phyloP scores from a whole-genome alignment of 805 yeast species.

The Candida silvatica region DNA sequence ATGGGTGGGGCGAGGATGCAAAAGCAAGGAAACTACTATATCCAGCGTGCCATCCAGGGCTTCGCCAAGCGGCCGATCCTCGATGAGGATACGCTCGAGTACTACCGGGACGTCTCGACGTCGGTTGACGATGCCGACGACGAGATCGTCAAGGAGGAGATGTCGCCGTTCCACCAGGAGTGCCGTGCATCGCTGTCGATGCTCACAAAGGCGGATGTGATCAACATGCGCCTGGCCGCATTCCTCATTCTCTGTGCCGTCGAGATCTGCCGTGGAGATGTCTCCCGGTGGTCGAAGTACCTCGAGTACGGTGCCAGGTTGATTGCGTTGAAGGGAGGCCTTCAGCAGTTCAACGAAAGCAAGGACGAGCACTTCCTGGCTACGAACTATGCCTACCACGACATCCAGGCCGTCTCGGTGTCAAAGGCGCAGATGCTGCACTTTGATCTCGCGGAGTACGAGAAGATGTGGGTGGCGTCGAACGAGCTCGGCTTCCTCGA shows the following conservation, averaged over 20 bases:
- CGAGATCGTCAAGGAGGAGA: conserved; percentile 7
- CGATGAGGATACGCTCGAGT: conserved; percentile 15
- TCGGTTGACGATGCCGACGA: conserved; percentile 7
- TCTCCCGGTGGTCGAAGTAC: conserved; percentile 62
- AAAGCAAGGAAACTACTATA: conserved; percentile 39
- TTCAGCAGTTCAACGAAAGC: conserved; percentile 38
- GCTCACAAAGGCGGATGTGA: conserved; percentile 23
- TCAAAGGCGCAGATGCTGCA: conserved; percentile 54
- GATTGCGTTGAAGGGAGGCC: conserved; percentile 54
- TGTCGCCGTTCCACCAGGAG: conserved; percentile 1
- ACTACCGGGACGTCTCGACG: conserved; percentile 18
- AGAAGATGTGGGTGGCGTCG: conserved; percentile 33
- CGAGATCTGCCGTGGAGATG: conserved; percentile 78
- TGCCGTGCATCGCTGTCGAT: conserved; percentile 5
- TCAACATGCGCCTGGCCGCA: conserved; percentile 48
- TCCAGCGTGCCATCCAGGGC: conserved; percentile 37
- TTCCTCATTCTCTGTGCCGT: conserved; percentile 67
- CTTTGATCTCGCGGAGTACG: conserved; percentile 55
- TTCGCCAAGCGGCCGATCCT: conserved; percentile 25
- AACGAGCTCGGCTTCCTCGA: conserved; percentile 41
- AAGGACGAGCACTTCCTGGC: conserved; percentile 65
- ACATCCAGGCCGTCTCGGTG: conserved; percentile 56
- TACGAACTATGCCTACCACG: conserved; percentile 76
- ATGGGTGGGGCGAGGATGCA: conserved; percentile 34
- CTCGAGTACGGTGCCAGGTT: conserved; percentile 59